Percentiles rank a stretch among this genome's conserved stretches.
Conservation (phyloP, 1,284 basidiomycete species). For the Golubevia sp. region DNA sequence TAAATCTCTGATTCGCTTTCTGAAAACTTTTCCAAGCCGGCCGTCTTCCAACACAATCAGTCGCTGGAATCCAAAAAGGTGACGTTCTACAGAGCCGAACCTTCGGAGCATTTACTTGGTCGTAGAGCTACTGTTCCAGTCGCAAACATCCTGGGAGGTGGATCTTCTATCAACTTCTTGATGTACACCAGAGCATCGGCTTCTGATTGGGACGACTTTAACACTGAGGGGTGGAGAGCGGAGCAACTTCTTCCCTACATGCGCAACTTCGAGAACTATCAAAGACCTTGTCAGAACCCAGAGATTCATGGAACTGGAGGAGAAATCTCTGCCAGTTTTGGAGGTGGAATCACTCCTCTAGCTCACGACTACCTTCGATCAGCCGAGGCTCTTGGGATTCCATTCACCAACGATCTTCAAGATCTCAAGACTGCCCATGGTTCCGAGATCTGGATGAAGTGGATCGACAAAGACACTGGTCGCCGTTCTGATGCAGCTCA, state of each 20-base stretch:
- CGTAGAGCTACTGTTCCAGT: neutral
- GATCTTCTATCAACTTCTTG: constrained; percentile 1
- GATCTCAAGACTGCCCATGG: constrained; percentile 62
- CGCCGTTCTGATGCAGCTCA: constrained; percentile 74
- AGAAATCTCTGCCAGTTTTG: neutral
- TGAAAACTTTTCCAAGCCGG: no score
- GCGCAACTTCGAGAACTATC: neutral
- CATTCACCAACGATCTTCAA: constrained; percentile 1
- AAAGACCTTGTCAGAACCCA: neutral
- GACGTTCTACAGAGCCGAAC: neutral
- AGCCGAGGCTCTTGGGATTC: neutral
- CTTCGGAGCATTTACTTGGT: neutral
- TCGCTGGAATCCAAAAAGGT: neutral
- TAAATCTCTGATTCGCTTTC: no score
- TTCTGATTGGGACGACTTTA: neutral
- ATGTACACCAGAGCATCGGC: neutral
- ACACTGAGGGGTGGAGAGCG: neutral
- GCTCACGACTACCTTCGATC: neutral
- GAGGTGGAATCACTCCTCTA: neutral
- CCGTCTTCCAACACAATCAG: neutral
- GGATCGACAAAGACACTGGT: constrained; percentile 75
- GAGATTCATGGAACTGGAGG: neutral
- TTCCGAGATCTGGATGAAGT: constrained; percentile 76
- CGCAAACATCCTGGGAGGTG: neutral
- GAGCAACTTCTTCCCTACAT: neutral